These are phyloP conservation scores for Ascochyta viciae-villosae DNA, from an alignment of 2,329 filamentous ascomycete species.

Conservation along the genomic window DNA sequence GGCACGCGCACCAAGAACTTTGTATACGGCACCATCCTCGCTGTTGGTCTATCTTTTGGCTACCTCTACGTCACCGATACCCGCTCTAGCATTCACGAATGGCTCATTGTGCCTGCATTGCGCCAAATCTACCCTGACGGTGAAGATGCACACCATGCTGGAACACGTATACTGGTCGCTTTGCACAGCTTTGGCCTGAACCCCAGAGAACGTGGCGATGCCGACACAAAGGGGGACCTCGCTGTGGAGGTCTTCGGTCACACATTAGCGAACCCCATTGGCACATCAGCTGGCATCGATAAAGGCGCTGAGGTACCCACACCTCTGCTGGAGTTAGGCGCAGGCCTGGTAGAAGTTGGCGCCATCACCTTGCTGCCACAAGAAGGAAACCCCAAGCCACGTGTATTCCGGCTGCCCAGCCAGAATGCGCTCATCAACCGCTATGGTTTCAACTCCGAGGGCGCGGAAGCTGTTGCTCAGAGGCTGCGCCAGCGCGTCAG, in stretches of 20 bases:
- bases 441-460: conserved; percentile 92
- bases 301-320: conserved; percentile 92
- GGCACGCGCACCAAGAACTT: conserved; percentile 58
- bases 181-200: conserved; percentile 79
- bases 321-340: conserved; percentile 81
- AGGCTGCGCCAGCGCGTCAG: conserved; percentile 79
- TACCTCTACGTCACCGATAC: conserved; percentile 63
- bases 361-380: conserved; percentile 89
- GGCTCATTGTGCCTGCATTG: conserved; percentile 65
- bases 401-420: conserved; percentile 84
- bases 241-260: conserved; percentile 77
- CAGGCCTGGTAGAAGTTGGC: conserved; percentile 89
- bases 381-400: conserved; percentile 82
- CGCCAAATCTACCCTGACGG: conserved; percentile 74
- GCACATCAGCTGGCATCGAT: conserved; percentile 93
- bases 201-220: conserved; percentile 78
- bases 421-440: conserved; percentile 92
- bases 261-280: conserved; percentile 82
- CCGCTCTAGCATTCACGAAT: conserved; percentile 61
- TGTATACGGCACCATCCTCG: conserved; percentile 62
- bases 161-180: conserved; percentile 72
- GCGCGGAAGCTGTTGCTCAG: conserved; percentile 85
- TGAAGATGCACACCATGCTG: conserved; percentile 89
- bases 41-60: conserved; percentile 54
- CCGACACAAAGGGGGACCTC: conserved; percentile 61